Conservation (phyloP, 306 rosid genomes). For the Sphenostylis stenocarpa region DNA sequence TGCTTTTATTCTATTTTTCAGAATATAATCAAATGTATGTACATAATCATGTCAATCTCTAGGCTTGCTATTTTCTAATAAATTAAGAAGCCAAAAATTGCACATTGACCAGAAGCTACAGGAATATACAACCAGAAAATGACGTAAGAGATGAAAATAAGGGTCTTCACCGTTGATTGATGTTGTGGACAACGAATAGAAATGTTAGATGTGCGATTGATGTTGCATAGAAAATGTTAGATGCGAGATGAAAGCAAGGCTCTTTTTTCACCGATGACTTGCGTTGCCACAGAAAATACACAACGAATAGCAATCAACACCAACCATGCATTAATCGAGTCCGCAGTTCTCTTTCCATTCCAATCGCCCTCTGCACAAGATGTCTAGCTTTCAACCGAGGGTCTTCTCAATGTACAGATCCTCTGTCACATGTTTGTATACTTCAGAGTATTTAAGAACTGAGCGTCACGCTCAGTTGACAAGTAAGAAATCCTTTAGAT, state of each 20-base stretch:
- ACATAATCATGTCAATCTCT: constrained; percentile 39
- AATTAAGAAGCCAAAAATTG: constrained; percentile 36
- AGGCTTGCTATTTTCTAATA: constrained; percentile 31
- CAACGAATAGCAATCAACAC: constrained; percentile 13
- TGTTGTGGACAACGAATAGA: constrained; percentile 21
- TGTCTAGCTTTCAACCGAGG: constrained; percentile 27
- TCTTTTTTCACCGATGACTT: constrained; percentile 24
- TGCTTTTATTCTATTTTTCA: constrained; percentile 43
- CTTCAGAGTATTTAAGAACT: constrained; percentile 17
- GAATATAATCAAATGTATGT: constrained; percentile 40
- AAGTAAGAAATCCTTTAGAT: constrained; percentile 22
- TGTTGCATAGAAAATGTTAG: neutral
- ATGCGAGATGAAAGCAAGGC: constrained; percentile 9
- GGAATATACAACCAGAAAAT: constrained; percentile 40
- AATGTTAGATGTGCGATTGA: constrained; percentile 17
- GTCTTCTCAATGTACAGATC: constrained; percentile 15
- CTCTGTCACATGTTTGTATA: neutral
- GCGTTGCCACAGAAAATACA: constrained; percentile 11
- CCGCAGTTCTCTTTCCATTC: constrained; percentile 24
- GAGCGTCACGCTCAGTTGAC: constrained; percentile 3
- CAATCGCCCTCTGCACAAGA: constrained; percentile 4
- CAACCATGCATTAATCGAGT: constrained; percentile 6
- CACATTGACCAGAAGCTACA: constrained; percentile 39
- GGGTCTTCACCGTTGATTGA: constrained; percentile 17
- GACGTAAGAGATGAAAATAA: neutral